Base-by-base conservation (phyloP, 2,329 filamentous ascomycete genomes). In the Dothideomycetidae sp. region DNA sequence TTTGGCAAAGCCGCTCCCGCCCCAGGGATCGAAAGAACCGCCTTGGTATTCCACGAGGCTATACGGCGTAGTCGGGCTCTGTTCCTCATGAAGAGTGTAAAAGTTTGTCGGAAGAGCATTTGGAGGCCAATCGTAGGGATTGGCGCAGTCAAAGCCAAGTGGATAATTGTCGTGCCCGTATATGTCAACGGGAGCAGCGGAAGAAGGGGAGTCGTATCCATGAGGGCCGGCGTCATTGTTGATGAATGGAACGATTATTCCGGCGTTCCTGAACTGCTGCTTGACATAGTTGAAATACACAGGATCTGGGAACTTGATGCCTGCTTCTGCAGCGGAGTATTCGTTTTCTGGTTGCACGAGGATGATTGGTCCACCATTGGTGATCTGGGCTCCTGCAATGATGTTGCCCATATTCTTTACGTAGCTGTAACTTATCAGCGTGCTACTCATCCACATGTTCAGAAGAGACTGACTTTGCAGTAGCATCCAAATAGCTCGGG, bases 271-370 rank as follows among this genome's bases (percentile, higher is more conserved):
- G 13, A 73, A 71, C 50, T 83, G 78, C 19, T 83, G 65, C 31
- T 78, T 70, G 4, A 86, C 73, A 44, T 78, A 75, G 39, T 73
- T 66, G 56, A 86, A 73, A 52, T 86, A 90, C 0, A 67, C 62
- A 0, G 67, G 64, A 48, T 83, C 74, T 0, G 78, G 78, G 45
- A 78, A 81, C n/a, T 31, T 18, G 11, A 32, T 30, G 19, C 31
- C 31, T 13, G 28, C 11, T 11, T 60, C 57, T 1, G 63, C 64
- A 12, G 61, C 56, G 1, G 70, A 75, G 51, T 88, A 86, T 53
- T 90, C 83, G 44, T 90, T 92, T 53, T 92, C 83, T 0, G 80
- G 77, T 53, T 92, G 83, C 29, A 80, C 68, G 1, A 88, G 60
- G 42, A 92, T 82, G 5, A 92, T 68, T 0, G 81, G 81, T 0